Evolutionary conservation across 108 stramenopile species (phyloP), one percentile per base, ranked within the genome.

Genomic region (Fragilaria radians): DNA sequence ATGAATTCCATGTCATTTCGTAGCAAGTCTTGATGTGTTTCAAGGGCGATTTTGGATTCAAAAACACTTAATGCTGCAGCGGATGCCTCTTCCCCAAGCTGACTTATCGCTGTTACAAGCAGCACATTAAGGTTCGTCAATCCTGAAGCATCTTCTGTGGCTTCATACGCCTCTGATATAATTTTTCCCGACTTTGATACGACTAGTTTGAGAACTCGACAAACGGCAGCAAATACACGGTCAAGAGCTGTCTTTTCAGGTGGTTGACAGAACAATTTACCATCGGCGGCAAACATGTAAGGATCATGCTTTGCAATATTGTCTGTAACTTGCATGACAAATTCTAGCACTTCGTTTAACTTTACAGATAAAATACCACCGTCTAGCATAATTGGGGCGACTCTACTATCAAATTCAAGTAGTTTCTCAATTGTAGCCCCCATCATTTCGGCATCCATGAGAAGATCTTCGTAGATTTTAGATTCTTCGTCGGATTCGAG

Each of bases 381-480:
- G 53, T 86, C 78, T 11, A 85, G 67, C 64, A 92, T 83, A 0
- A 85, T 63, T 21, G 82, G 70, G 33, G 74, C 77, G 31, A 93
- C 85, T 52, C 82, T 71, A 49, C 81, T 81, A 62, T 96, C 95
- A 48, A 96, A 94, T 56, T 91, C 80, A 25, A 96, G 71, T 5
- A 94, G 71, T 62, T 91, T 94, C 53, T 89, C 86, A 11, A 96
- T 53, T 7, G 92, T 93, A 36, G 78, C 91, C 29, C 87, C 79
- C 48, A 96, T 73, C 62, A 94, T 60, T 36, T 85, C 82, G 28
- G 88, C 81, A 68, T 96, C 89, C 27, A 77, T 59, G 36, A 68
- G 56, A 7, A 76, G 55, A 46, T 62, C 68, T 9, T 81, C 59
- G 4, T 54, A 24, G 1, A 65, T 60, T 32, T 51, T 46, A 5